These are phyloP conservation scores for Cephaloascus albidus DNA, from an alignment of 805 yeast species.

Conservation along the genomic window DNA sequence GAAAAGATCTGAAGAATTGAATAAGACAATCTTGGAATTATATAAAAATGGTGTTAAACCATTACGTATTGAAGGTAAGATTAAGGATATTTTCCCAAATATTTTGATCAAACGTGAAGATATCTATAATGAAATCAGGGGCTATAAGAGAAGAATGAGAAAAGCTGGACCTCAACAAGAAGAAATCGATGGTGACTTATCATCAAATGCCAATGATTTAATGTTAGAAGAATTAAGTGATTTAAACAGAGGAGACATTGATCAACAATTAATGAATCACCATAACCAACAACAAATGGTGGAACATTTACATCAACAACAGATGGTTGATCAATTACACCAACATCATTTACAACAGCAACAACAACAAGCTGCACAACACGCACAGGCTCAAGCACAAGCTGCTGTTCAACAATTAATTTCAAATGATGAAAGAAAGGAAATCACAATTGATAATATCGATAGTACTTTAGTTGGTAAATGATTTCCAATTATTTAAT, in stretches of 20 bases:
- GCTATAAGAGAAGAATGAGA: constrained; percentile 41
- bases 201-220: neutral
- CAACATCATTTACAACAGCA: neutral
- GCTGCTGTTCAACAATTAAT: neutral
- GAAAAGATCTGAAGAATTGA: constrained; percentile 42
- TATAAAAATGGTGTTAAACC: constrained; percentile 50
- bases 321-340: neutral
- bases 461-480: neutral
- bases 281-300: neutral
- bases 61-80: constrained; percentile 40
- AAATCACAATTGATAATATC: neutral
- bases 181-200: neutral
- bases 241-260: neutral
- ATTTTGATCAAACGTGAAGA: constrained; percentile 48
- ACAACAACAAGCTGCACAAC: neutral
- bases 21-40: constrained; percentile 38
- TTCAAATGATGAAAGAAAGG: neutral
- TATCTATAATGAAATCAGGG: constrained; percentile 48
- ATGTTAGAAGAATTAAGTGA: neutral
- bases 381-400: neutral
- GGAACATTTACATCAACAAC: neutral
- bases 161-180: constrained; percentile 6
- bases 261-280: neutral
- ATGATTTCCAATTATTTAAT: neutral
- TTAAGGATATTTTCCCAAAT: constrained; percentile 42